Evolutionary conservation across 192 early-diverging fungal genomes (phyloP).

Genomic region (Obelidium mucronatum): DNA sequence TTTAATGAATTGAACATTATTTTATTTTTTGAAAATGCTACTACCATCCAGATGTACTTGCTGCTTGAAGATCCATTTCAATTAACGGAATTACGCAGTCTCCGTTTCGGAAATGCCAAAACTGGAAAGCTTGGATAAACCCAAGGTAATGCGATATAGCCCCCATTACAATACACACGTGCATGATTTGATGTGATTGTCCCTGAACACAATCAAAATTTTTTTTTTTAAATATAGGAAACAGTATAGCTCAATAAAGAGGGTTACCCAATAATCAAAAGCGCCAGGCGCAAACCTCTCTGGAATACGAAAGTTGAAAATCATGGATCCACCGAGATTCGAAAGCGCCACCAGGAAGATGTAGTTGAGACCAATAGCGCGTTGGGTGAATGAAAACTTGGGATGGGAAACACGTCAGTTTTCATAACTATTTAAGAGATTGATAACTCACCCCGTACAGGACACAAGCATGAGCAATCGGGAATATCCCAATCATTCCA

Average conservation of each 20-base stretch:
- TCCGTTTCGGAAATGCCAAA: slow-evolving; percentile 34
- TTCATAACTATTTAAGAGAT: not conserved
- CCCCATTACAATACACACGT: slow-evolving; percentile 74
- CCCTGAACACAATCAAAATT: slow-evolving; percentile 52
- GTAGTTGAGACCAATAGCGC: slow-evolving; percentile 68
- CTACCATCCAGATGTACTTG: too few species aligned
- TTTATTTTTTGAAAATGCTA: too few species aligned
- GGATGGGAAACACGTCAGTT: slow-evolving; percentile 3
- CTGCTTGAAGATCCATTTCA: slow-evolving; percentile 17
- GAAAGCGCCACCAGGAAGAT: slow-evolving; percentile 70
- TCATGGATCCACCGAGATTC: slow-evolving; percentile 76
- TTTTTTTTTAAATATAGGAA: not conserved
- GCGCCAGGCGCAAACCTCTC: slow-evolving; percentile 79
- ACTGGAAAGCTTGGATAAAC: slow-evolving; percentile 44
- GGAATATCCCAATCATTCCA: slow-evolving; percentile 75
- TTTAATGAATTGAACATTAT: too few species aligned
- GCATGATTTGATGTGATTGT: slow-evolving; percentile 86
- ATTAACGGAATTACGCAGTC: not conserved
- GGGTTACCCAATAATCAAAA: slow-evolving; percentile 70
- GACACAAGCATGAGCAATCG: slow-evolving; percentile 64
- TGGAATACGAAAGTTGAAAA: slow-evolving; percentile 77
- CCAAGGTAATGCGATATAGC: slow-evolving; percentile 74
- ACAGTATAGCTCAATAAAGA: slow-evolving; percentile 5
- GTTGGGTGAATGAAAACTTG: slow-evolving; percentile 44
- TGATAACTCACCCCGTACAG: slow-evolving; percentile 72